Evolutionary conservation across 768 basidiomycete species (phyloP), one percentile per base, ranked within the genome.

Genomic region (Leccinellum luteum): DNA sequence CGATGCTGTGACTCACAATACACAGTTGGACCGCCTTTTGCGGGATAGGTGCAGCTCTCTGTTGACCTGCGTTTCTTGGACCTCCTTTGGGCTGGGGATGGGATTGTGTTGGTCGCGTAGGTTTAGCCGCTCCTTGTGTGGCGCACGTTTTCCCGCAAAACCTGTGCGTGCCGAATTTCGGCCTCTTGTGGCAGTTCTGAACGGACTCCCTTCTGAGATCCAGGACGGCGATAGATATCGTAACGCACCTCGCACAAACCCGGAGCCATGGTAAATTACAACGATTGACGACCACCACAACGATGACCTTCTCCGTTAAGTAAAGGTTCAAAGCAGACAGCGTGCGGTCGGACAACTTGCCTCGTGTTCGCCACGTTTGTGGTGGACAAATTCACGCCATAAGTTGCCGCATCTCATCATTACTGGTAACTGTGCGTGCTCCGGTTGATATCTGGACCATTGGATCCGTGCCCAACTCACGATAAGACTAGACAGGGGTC

Each of bases 111-210:
- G 51, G 15, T 13, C 41, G 48, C 19, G 54, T 51, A 52, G 61
- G 49, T n/a, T 55, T 59, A n/a, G 62, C 47, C 15, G 61, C 65
- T 30, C 70, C 73, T 76, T 81, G 62, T 27, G 82, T 78, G 9
- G 75, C 74, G 60, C 85, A 86, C 10, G 78, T 79, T 69, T 80
- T 85, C 55, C 82, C 74, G 59, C 85, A 86, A 63, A 78, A 86
- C 17, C 75, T 77, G 71, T 85, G 83, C 27, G 76, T 76, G 50
- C 73, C 70, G 52, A 77, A 81, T 66, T 84, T 85, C n/a, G 82
- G 82, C 50, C 75, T 78, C 41, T 76, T 57, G 64, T 81, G 79
- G 64, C 85, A 87, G 45, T 76, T 76, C 85, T 86, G 54, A 35
- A 30, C 0, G 14, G 25, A 55, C 21, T 10, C 9, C 25, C 57